phyloP scores from a whole-genome alignment of 345 rosid genomes.

The Moricandia moricandioides region DNA sequence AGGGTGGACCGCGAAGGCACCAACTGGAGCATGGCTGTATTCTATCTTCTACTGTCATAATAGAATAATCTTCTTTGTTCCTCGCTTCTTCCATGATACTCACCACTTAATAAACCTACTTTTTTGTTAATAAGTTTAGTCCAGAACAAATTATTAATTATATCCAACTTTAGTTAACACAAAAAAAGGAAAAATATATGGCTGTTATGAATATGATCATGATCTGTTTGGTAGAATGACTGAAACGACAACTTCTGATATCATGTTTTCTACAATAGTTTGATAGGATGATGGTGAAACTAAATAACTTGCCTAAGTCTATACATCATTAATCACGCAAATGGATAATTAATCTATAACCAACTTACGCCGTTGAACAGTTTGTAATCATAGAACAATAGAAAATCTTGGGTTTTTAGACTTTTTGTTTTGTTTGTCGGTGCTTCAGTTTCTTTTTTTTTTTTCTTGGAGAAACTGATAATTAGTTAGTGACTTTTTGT shows the following conservation, averaged over 20 bases:
- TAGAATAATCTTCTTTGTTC: conserved; percentile 12
- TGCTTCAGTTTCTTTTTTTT: not conserved
- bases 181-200: no score
- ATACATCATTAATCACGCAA: not conserved
- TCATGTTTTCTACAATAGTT: not conserved
- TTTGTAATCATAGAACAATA: not conserved
- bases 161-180: not conserved
- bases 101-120: not conserved
- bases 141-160: not conserved
- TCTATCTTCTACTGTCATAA: not conserved
- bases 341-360: not conserved
- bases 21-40: conserved; percentile 20
- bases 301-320: not conserved
- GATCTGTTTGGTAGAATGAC: not conserved
- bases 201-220: not conserved
- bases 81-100: conserved; percentile 17
- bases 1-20: not conserved
- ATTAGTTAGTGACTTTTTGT: not conserved
- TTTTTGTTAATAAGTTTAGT: not conserved
- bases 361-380: not conserved
- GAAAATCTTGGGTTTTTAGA: not conserved
- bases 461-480: not conserved
- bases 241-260: not conserved
- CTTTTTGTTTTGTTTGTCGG: not conserved
- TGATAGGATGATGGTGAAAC: not conserved